These are phyloP conservation scores for Suillus cothurnatus DNA, from an alignment of 768 basidiomycete species.

Conservation along the genomic window DNA sequence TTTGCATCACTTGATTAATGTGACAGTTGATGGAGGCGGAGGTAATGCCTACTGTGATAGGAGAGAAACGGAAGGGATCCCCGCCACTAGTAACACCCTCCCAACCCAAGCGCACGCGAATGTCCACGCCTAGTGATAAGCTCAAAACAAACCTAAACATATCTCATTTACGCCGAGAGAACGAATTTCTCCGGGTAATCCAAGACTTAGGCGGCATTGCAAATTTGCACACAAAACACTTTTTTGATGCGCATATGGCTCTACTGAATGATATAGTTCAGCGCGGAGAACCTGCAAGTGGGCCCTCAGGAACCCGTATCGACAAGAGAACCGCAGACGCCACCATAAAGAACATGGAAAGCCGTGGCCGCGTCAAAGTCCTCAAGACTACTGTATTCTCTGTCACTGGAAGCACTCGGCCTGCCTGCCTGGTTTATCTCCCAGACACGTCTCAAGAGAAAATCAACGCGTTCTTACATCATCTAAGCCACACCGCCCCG, in stretches of 20 bases:
- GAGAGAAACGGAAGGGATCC: conserved; percentile 20
- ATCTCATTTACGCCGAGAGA: conserved; percentile 78
- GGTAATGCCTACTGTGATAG: background rate
- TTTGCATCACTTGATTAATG: background rate
- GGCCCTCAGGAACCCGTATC: conserved; percentile 63
- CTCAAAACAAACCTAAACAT: conserved; percentile 58
- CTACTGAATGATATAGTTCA: conserved; percentile 59
- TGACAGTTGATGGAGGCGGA: background rate
- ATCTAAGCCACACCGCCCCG: conserved; percentile 44
- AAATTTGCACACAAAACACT: conserved; percentile 66
- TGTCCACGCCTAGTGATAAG: conserved; percentile 10
- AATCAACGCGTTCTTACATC: conserved; percentile 59
- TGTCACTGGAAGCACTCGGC: conserved; percentile 58
- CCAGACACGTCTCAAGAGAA: conserved; percentile 54
- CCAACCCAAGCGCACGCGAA: conserved; percentile 23
- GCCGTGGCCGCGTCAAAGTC: conserved; percentile 67
- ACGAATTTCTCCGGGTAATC: conserved; percentile 72
- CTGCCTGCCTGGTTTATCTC: conserved; percentile 66
- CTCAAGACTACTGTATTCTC: conserved; percentile 65
- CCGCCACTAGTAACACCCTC: conserved; percentile 13
- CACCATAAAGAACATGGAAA: conserved; percentile 63
- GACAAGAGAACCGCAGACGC: conserved; percentile 73
- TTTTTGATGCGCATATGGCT: conserved; percentile 65
- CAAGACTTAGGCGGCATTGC: conserved; percentile 66
- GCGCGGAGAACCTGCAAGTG: conserved; percentile 70